Conservation (phyloP, 192 early-diverging fungal species). For the Coemansia sp. region DNA sequence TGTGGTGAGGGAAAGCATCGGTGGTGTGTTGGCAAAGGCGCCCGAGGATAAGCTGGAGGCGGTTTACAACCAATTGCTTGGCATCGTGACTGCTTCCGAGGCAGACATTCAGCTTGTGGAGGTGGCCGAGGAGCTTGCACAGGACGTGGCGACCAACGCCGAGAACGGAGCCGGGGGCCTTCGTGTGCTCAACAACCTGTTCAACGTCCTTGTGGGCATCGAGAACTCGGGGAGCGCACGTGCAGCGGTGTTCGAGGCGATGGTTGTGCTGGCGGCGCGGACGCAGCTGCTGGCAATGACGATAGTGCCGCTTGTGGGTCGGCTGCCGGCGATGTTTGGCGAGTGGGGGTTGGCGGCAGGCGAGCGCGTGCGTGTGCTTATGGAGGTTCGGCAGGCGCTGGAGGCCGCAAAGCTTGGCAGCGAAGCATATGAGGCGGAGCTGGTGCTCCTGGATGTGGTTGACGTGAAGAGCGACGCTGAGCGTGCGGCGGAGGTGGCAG, state of each 20-base stretch:
- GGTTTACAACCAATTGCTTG: slow-evolving; percentile 52
- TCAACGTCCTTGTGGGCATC: slow-evolving; percentile 68
- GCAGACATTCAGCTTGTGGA: background rate
- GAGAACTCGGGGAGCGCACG: slow-evolving; percentile 47
- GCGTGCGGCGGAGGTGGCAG: slow-evolving; percentile 58
- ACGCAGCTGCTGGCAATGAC: slow-evolving; percentile 22
- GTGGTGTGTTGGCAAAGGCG: slow-evolving; percentile 36
- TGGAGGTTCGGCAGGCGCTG: slow-evolving; percentile 34
- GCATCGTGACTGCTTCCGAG: slow-evolving; percentile 7
- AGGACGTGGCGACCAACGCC: slow-evolving; percentile 15
- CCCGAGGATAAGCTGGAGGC: slow-evolving; percentile 37
- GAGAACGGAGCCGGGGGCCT: slow-evolving; percentile 31
- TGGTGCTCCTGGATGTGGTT: slow-evolving; percentile 68
- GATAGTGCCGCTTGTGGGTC: slow-evolving; percentile 28
- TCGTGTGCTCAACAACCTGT: slow-evolving; percentile 68
- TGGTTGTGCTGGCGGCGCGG: slow-evolving; percentile 73
- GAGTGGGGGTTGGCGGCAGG: slow-evolving; percentile 42
- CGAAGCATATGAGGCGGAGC: slow-evolving; percentile 43
- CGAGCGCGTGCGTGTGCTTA: slow-evolving; percentile 67
- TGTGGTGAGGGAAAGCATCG: slow-evolving; percentile 54
- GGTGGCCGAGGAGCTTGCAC: slow-evolving; percentile 12
- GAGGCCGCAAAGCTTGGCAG: slow-evolving; percentile 24
- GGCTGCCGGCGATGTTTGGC: slow-evolving; percentile 21
- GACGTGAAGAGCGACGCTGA: slow-evolving; percentile 32
- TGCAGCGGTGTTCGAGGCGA: slow-evolving; percentile 69